Percentiles rank a stretch among this genome's conserved stretches.
phyloP scores from a whole-genome alignment of 805 yeast genomes.

The Ogataea glucozyma region DNA sequence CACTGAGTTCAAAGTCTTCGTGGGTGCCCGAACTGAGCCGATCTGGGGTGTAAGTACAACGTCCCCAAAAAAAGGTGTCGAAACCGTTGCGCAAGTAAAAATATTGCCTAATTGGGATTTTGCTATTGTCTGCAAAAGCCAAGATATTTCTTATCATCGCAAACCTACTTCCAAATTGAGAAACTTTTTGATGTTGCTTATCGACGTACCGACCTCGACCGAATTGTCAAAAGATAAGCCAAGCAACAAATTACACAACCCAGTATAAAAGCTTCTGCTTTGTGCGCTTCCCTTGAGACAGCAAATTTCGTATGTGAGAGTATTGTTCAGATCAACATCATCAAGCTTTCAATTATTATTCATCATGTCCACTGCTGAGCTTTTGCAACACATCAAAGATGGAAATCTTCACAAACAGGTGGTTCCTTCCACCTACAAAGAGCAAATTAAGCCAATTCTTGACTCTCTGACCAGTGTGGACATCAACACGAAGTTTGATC shows the following conservation, averaged over 20 bases:
- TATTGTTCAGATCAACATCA: too few relatives aligned
- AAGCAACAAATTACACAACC: neutral
- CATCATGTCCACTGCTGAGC: slow-evolving; percentile 35
- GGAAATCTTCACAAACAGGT: slow-evolving; percentile 42
- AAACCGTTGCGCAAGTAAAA: slow-evolving; percentile 2
- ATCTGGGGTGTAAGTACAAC: too few relatives aligned
- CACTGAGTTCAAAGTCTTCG: neutral
- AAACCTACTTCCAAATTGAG: slow-evolving; percentile 1
- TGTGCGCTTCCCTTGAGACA: neutral
- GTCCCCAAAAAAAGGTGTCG: slow-evolving; percentile 6
- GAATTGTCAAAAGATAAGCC: neutral
- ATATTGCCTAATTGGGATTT: slow-evolving; percentile 1
- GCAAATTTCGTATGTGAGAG: neutral
- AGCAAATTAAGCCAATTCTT: slow-evolving; percentile 35
- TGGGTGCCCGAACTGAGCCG: slow-evolving; percentile 2
- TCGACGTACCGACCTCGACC: slow-evolving; percentile 4
- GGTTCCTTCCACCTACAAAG: slow-evolving; percentile 35
- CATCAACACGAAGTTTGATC: slow-evolving; percentile 38
- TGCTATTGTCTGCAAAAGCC: neutral
- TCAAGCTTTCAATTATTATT: slow-evolving; percentile 5
- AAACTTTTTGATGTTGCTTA: neutral
- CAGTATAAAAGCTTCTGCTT: neutral
- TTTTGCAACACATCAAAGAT: slow-evolving; percentile 35
- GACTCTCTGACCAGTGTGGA: slow-evolving; percentile 22
- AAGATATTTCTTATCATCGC: slow-evolving; percentile 7